Conservation (phyloP, 2,329 filamentous ascomycete species). For the Fusarium chuoi region DNA sequence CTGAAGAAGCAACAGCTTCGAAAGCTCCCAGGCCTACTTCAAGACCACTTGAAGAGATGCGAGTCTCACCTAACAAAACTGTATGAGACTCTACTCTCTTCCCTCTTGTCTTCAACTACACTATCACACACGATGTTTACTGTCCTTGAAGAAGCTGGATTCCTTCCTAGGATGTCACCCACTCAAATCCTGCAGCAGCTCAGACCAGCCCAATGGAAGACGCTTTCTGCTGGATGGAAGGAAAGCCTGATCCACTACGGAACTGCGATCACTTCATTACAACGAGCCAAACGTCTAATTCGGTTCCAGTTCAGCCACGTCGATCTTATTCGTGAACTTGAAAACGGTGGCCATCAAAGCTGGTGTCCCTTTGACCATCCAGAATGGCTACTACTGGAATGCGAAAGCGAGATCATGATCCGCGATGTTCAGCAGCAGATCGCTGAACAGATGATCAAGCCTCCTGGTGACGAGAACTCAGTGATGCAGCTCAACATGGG, state of each 20-base stretch:
- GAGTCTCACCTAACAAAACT: background rate
- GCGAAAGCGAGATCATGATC: constrained; percentile 71
- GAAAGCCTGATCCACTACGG: constrained; percentile 53
- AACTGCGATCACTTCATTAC: constrained; percentile 51
- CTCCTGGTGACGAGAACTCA: constrained; percentile 54
- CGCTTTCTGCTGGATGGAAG: constrained; percentile 49
- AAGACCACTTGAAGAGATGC: constrained; percentile 1
- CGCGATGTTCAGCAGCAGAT: constrained; percentile 69
- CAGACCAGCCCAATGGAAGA: constrained; percentile 38
- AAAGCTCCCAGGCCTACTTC: background rate
- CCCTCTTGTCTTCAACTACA: rapidly evolving
- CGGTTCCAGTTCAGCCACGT: constrained; percentile 29
- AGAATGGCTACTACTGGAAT: constrained; percentile 71
- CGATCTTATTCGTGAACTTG: constrained; percentile 55
- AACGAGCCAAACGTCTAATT: constrained; percentile 56
- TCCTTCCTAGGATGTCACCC: constrained; percentile 46
- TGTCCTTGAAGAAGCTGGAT: background rate
- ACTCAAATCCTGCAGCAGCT: constrained; percentile 51
- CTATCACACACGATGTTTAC: rapidly evolving
- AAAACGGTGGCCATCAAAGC: constrained; percentile 63
- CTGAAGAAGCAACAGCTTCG: background rate
- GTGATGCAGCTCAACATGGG: constrained; percentile 79
- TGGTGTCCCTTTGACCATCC: constrained; percentile 65
- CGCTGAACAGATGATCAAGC: constrained; percentile 64
- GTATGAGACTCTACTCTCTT: background rate